Conservation (phyloP, 176 grass and related monocot species). For the barley (Hordeum vulgare) region MorexV3_pseudomolecules_assembly NC_058520.1:546102926-546103425, state of each 20-base stretch:
- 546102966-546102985: constrained; percentile 36
- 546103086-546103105: too few relatives aligned
- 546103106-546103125: background rate
- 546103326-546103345: background rate
- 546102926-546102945: too few relatives aligned
- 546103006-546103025: constrained; percentile 43
- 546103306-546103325: too few relatives aligned
- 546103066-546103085: too few relatives aligned
- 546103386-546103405: background rate
- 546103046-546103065: too few relatives aligned
- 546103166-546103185: background rate
- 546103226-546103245: background rate
- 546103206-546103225: background rate
- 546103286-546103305: background rate
- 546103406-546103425: background rate
- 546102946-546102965: too few relatives aligned
- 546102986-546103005: constrained; percentile 46
- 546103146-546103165: background rate
- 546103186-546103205: background rate
- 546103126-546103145: background rate
- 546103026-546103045: constrained; percentile 44
- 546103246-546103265: background rate
- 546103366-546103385: background rate
- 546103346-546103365: background rate
- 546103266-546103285: background rate